These are phyloP conservation scores for Cunninghamia lanceolata DNA, from an alignment of 75 land plant species.

Conservation along the genomic window DNA sequence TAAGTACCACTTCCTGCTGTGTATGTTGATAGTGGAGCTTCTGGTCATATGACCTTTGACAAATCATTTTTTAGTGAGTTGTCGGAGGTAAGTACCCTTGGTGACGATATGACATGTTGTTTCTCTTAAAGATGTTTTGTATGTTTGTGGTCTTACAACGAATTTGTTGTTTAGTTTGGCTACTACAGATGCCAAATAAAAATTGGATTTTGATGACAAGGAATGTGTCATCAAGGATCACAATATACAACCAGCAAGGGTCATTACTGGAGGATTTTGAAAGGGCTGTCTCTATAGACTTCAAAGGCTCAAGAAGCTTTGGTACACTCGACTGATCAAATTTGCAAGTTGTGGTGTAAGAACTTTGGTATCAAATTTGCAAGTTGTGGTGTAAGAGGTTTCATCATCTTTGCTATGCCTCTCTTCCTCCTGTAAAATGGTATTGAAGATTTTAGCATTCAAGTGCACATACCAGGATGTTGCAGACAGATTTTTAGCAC, in stretches of 20 bases:
- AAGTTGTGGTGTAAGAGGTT: background rate
- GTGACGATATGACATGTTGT: too few species aligned
- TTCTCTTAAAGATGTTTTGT: too few species aligned
- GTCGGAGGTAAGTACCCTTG: background rate
- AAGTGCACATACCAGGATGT: too few species aligned
- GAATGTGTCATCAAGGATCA: too few species aligned
- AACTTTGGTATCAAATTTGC: background rate
- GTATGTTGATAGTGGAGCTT: background rate
- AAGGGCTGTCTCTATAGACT: background rate
- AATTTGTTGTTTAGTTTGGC: background rate
- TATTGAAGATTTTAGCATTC: too few species aligned
- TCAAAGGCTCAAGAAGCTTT: background rate
- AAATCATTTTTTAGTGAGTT: background rate
- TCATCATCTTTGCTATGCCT: background rate
- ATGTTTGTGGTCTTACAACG: too few species aligned
- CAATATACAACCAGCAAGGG: background rate
- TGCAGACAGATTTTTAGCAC: too few species aligned
- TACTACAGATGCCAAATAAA: background rate
- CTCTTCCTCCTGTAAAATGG: too few species aligned
- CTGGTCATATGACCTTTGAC: background rate
- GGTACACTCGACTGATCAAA: background rate
- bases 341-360: background rate
- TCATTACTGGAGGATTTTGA: background rate
- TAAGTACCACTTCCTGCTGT: too few species aligned
- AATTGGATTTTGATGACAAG: background rate